Evolutionary conservation across 2,329 filamentous ascomycete genomes (phyloP), one percentile per base, ranked within the genome.

Genomic region (Alternaria gaisen): DNA sequence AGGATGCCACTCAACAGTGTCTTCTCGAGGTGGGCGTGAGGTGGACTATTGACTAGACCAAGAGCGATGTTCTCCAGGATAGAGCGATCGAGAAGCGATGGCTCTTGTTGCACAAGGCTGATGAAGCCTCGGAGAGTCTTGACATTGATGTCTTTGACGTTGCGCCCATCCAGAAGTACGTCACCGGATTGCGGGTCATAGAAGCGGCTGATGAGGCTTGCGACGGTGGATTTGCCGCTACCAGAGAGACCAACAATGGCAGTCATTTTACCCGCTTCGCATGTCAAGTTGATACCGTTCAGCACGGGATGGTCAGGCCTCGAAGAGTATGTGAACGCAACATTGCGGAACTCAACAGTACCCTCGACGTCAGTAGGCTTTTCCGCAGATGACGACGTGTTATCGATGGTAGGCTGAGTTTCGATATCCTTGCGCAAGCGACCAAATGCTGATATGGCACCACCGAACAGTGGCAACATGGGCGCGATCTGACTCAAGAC

Each of bases 371-470:
- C 26, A 22, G 64, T 44, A 5, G 72, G 73, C 28, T 70, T 69
- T 10, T 69, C 62, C 7, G 72, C 73, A n/a, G 65, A 63, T 3
- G 69, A 66, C 16, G 72, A 72, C 11, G 75, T 79, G 42, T 74
- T 75, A 60, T 81, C 77, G 32, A 82, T 81, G 12, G 69, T 62
- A 30, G 80, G 77, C 16, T 70, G 53, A 5, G 81, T 81, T 14
- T 88, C 82, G 50, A 91, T 88, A 44, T 89, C 87, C 34, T 83
- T 79, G 14, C 81, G 81, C 6, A 91, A 77, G 51, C 88, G 87
- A 57, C 84, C 77, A 66, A 86, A 91, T 0, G 88, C 80, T n/a
- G 80, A 80, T 11, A 82, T 76, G 3, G 83, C 84, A 12, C 80
- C 78, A 9, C 80, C 79, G 56, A 86, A 86, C 2, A 85, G 66